Percentiles rank a stretch among this genome's conserved stretches.
phyloP scores from a whole-genome alignment of 2,329 filamentous ascomycete species.

The Alternaria alternata region DNA sequence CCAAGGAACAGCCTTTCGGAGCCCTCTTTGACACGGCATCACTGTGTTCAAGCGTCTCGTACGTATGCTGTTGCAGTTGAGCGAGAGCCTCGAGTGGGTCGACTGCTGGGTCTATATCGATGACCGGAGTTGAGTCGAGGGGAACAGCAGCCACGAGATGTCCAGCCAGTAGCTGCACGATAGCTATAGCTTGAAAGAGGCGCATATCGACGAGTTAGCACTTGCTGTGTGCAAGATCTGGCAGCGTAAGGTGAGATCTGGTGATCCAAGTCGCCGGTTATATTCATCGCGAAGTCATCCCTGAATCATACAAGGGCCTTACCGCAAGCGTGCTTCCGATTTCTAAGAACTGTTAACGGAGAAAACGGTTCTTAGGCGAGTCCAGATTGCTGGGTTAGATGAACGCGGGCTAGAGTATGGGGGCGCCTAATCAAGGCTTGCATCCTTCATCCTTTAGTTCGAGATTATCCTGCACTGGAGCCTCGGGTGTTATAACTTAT shows the following conservation, averaged over 20 bases:
- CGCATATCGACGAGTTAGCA: not conserved
- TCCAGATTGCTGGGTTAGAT: not conserved
- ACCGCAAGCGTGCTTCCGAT: not conserved
- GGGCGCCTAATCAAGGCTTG: not conserved
- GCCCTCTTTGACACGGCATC: not conserved
- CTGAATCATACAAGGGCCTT: not conserved
- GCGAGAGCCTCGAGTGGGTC: conserved; percentile 8
- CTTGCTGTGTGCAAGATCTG: not conserved
- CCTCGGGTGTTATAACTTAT: not conserved
- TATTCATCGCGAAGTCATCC: not conserved
- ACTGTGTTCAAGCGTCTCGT: not conserved
- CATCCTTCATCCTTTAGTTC: not conserved
- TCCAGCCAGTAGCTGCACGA: conserved; percentile 6
- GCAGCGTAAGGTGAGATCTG: not conserved
- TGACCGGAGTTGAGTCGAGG: not conserved
- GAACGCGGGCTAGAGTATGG: not conserved
- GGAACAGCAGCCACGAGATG: not conserved
- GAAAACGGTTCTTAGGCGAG: not conserved
- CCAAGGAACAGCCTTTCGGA: not conserved
- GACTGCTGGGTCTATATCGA: conserved; percentile 5
- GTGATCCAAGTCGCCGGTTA: not conserved
- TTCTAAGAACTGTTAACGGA: not conserved
- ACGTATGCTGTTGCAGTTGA: conserved; percentile 8
- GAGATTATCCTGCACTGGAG: not conserved
- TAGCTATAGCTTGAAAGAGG: not conserved